phyloP scores from a whole-genome alignment of 116 monocot genomes.

The Posidonia oceanica region DNA sequence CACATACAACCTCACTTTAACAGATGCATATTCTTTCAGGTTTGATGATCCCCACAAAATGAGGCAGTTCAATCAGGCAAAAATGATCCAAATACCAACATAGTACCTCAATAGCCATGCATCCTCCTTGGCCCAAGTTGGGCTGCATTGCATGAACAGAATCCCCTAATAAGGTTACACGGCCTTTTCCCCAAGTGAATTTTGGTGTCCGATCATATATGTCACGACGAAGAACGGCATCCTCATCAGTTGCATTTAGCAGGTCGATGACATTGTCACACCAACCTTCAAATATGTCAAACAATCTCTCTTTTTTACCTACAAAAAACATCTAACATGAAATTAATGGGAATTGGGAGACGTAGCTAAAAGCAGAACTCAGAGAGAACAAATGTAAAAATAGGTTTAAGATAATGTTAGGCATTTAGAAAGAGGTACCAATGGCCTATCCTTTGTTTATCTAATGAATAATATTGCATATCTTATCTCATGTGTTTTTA shows the following conservation, averaged over 20 bases:
- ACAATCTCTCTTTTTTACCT: slow-evolving; percentile 87
- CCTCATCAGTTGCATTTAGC: slow-evolving; percentile 79
- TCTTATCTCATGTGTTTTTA: too few relatives aligned
- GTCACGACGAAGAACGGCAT: slow-evolving; percentile 86
- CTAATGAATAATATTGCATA: too few relatives aligned
- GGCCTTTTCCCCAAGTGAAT: slow-evolving; percentile 83
- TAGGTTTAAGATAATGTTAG: not conserved
- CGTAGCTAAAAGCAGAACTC: not conserved
- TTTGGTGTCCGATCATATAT: slow-evolving; percentile 85
- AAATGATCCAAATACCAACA: too few relatives aligned
- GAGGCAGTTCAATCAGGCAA: too few relatives aligned
- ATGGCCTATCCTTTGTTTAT: too few relatives aligned
- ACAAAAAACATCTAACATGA: slow-evolving; percentile 10
- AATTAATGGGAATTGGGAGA: too few relatives aligned
- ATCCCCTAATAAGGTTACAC: slow-evolving; percentile 90
- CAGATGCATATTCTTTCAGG: too few relatives aligned
- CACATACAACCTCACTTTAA: too few relatives aligned
- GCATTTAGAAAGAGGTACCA: too few relatives aligned
- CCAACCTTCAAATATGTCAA: slow-evolving; percentile 86
- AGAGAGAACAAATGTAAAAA: not conserved
- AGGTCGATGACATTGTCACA: slow-evolving; percentile 92
- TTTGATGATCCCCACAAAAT: too few relatives aligned
- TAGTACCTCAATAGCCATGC: slow-evolving; percentile 99
- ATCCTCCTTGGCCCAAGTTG: slow-evolving; percentile 99
- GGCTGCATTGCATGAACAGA: slow-evolving; percentile 99